phyloP scores from a whole-genome alignment of 805 yeast genomes.

The fission yeast (Schizosaccharomyces pombe) region DNA sequence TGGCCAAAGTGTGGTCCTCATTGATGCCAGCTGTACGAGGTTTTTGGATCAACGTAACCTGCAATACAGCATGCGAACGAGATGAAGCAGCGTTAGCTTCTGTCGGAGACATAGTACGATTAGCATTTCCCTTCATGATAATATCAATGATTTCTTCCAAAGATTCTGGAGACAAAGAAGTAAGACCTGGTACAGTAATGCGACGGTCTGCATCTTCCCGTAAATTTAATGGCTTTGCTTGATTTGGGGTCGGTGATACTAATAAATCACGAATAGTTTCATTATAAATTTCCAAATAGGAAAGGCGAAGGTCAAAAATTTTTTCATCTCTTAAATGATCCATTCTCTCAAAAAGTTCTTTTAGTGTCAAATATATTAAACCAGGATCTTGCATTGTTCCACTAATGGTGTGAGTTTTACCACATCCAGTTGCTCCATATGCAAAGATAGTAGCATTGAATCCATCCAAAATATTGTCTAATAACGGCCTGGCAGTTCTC shows the following conservation, averaged over 20 bases:
- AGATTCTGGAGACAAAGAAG: constrained; percentile 23
- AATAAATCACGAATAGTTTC: constrained; percentile 56
- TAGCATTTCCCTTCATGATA: constrained; percentile 30
- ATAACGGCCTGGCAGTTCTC: neutral
- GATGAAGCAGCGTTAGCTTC: constrained; percentile 65
- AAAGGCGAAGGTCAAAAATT: constrained; percentile 16
- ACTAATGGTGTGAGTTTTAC: constrained; percentile 6
- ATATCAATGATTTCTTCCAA: constrained; percentile 27
- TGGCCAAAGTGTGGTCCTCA: constrained; percentile 41
- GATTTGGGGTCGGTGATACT: constrained; percentile 11
- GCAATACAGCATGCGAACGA: constrained; percentile 71
- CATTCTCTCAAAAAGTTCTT: constrained; percentile 23
- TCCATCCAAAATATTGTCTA: neutral
- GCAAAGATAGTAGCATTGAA: constrained; percentile 3
- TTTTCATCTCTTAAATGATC: constrained; percentile 17
- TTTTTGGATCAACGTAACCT: constrained; percentile 33
- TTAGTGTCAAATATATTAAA: constrained; percentile 31
- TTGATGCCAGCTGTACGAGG: constrained; percentile 48
- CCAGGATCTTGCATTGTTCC: constrained; percentile 27
- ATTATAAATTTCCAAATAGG: constrained; percentile 69
- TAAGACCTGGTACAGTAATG: constrained; percentile 40
- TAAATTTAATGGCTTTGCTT: constrained; percentile 45
- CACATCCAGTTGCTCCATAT: constrained; percentile 5
- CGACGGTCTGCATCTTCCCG: constrained; percentile 34
- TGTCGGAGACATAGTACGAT: constrained; percentile 63